These are phyloP conservation scores for Murraya koenigii DNA, from an alignment of 345 rosid genomes.

Conservation along the genomic window DNA sequence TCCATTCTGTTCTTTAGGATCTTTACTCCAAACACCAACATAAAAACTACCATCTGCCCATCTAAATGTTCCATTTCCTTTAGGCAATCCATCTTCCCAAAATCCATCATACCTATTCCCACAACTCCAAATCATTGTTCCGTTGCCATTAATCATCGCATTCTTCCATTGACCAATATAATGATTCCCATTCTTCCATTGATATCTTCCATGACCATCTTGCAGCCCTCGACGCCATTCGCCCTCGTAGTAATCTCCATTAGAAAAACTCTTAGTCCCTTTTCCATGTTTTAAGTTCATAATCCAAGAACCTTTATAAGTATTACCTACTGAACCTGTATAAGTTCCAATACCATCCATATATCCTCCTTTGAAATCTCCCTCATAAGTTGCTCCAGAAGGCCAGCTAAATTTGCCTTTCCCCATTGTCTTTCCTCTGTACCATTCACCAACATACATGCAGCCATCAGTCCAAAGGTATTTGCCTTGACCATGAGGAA, in stretches of 20 bases:
- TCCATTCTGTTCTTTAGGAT: slow-evolving; percentile 71
- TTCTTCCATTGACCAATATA: slow-evolving; percentile 84
- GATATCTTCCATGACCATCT: slow-evolving; percentile 87
- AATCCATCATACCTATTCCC: slow-evolving; percentile 88
- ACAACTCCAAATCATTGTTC: slow-evolving; percentile 78
- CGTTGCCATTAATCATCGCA: slow-evolving; percentile 74
- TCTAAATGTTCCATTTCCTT: slow-evolving; percentile 78
- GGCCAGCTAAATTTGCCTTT: slow-evolving; percentile 93
- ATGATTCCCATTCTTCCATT: slow-evolving; percentile 76
- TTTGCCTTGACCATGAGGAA: slow-evolving; percentile 85
- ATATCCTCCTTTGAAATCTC: slow-evolving; percentile 81
- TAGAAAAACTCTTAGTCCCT: slow-evolving; percentile 63
- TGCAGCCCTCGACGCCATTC: slow-evolving; percentile 87
- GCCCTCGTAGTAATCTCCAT: slow-evolving; percentile 83
- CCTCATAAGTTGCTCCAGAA: slow-evolving; percentile 90
- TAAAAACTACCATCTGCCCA: slow-evolving; percentile 80
- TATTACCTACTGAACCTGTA: slow-evolving; percentile 62
- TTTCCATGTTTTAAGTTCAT: slow-evolving; percentile 89
- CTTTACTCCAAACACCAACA: slow-evolving; percentile 90
- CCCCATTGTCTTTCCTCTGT: slow-evolving; percentile 64
- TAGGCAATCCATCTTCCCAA: slow-evolving; percentile 89
- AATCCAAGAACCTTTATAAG: slow-evolving; percentile 78
- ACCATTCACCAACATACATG: slow-evolving; percentile 93
- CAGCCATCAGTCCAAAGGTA: slow-evolving; percentile 93
- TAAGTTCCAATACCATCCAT: slow-evolving; percentile 96